A percentile compares a stretch with the other conserved stretches of the same genome.
Conservation (phyloP, 495 filamentous ascomycete genomes). For the Aspergillus nidulans region DNA sequence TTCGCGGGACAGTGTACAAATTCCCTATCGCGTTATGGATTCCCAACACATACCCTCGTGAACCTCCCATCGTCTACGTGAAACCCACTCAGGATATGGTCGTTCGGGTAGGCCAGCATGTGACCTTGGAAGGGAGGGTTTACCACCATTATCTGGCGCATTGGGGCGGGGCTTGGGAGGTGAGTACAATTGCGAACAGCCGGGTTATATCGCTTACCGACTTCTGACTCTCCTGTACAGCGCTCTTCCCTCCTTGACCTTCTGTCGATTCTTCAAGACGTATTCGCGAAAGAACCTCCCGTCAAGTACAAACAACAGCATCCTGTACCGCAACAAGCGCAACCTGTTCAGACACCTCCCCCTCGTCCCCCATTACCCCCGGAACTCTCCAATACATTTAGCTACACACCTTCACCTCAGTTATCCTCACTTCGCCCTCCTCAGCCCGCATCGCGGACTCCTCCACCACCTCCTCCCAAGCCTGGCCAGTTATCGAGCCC, state of each 20-base stretch:
- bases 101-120: slow-evolving; percentile 87
- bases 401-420: slow-evolving; percentile 2
- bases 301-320: slow-evolving; percentile 65
- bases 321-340: slow-evolving; percentile 37
- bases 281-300: slow-evolving; percentile 93
- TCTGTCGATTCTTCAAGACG: slow-evolving; percentile 72
- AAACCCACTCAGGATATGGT: slow-evolving; percentile 85
- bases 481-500: slow-evolving; percentile 18
- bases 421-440: slow-evolving; percentile 1
- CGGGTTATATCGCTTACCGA: not conserved
- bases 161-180: slow-evolving; percentile 88
- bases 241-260: slow-evolving; percentile 79
- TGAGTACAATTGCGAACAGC: slow-evolving; percentile 43
- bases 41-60: slow-evolving; percentile 85
- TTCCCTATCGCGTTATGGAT: slow-evolving; percentile 94
- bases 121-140: slow-evolving; percentile 87
- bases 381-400: slow-evolving; percentile 43
- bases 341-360: slow-evolving; percentile 46
- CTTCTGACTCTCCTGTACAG: slow-evolving; percentile 34
- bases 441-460: slow-evolving; percentile 14
- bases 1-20: slow-evolving; percentile 83
- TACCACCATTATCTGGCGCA: slow-evolving; percentile 94
- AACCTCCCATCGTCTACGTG: slow-evolving; percentile 82
- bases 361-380: slow-evolving; percentile 69
- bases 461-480: slow-evolving; percentile 37